Percentiles rank a stretch among this genome's conserved stretches.
Evolutionary conservation across 495 filamentous ascomycete species (phyloP).

Genomic region (Parmelia sp.): DNA sequence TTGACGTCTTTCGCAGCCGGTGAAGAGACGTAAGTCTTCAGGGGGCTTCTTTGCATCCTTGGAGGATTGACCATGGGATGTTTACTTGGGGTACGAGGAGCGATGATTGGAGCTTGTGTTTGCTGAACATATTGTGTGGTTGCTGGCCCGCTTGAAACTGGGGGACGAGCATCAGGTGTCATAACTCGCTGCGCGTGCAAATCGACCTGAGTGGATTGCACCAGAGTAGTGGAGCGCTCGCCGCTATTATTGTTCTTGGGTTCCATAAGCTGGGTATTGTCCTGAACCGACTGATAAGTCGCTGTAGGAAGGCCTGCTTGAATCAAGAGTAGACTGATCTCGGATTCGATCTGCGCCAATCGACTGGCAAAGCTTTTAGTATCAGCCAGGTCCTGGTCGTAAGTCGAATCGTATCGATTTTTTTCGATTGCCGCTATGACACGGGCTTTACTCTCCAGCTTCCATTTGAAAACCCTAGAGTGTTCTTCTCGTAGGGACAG

Average conservation of each 20-base stretch:
- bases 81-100: conserved; percentile 15
- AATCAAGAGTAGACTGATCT: conserved; percentile 17
- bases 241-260: background rate
- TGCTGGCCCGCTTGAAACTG: conserved; percentile 8
- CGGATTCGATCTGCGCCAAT: conserved; percentile 20
- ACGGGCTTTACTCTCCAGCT: conserved; percentile 19
- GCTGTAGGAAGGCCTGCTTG: conserved; percentile 14
- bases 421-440: conserved; percentile 21
- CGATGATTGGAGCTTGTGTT: conserved; percentile 17
- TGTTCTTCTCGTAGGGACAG: conserved; percentile 22
- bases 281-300: background rate
- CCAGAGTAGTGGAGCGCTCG: conserved; percentile 18
- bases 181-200: background rate
- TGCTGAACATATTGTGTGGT: conserved; percentile 27
- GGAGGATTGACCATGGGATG: background rate
- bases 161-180: background rate
- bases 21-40: conserved; percentile 22
- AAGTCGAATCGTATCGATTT: conserved; percentile 11
- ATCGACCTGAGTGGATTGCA: conserved; percentile 24
- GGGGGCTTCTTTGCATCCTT: conserved; percentile 11
- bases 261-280: background rate
- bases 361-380: conserved; percentile 12
- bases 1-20: conserved; percentile 18
- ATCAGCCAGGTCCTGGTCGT: conserved; percentile 16
- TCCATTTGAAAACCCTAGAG: conserved; percentile 13